Evolutionary conservation across 1,139 yeast species (phyloP).

Genomic region (Taphrina pruni): DNA sequence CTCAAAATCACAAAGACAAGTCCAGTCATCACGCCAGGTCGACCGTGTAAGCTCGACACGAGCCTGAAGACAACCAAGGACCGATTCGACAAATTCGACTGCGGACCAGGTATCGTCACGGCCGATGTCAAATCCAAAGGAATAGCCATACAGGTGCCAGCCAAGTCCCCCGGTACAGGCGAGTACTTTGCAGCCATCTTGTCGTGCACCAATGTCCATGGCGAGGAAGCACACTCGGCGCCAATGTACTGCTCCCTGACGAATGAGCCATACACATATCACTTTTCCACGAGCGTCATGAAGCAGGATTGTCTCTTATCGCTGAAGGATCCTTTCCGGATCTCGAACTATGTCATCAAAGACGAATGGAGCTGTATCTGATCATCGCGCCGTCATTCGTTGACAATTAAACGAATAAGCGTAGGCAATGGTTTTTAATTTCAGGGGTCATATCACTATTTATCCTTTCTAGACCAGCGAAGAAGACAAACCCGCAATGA

Average conservation of each 20-base stretch:
- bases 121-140: neutral
- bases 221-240: neutral
- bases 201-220: neutral
- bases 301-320: neutral
- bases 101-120: neutral
- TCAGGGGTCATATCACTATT: too few relatives aligned
- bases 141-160: neutral
- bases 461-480: too few relatives aligned
- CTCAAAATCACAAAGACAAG: neutral
- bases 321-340: neutral
- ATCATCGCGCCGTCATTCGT: neutral
- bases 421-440: too few relatives aligned
- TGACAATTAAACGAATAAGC: too few relatives aligned
- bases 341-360: neutral
- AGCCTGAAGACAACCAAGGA: neutral
- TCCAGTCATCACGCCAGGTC: neutral
- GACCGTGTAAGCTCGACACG: neutral
- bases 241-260: conserved; percentile 3
- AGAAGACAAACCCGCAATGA: too few relatives aligned
- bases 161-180: neutral
- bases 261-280: neutral
- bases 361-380: neutral
- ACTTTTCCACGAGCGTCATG: neutral
- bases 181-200: neutral
- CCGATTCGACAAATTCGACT: neutral